phyloP scores from a whole-genome alignment of 805 yeast genomes.

The Saccharomycopsis sp. region DNA sequence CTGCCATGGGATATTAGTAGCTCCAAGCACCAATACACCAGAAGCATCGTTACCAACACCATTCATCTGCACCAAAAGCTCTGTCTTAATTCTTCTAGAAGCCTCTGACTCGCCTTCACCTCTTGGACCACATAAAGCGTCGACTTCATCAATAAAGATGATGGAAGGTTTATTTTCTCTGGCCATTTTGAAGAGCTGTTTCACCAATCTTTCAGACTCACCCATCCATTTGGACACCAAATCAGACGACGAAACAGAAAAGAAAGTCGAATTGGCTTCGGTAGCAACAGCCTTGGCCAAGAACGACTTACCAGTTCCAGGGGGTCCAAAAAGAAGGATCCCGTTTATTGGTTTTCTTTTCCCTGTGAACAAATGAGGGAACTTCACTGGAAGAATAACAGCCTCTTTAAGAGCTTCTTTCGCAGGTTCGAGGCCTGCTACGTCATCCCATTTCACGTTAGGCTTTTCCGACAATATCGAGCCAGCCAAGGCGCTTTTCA shows the following conservation, averaged over 20 bases:
- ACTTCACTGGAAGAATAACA: conserved; percentile 90
- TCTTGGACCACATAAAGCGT: conserved; percentile 95
- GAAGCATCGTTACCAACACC: conserved; percentile 94
- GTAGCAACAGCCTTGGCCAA: conserved; percentile 98
- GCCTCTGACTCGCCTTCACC: conserved; percentile 99
- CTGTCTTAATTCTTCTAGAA: conserved; percentile 91
- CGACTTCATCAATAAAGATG: conserved; percentile 96
- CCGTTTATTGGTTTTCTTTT: conserved; percentile 92
- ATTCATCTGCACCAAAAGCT: conserved; percentile 94
- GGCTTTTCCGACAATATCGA: conserved; percentile 91
- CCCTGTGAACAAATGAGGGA: conserved; percentile 93
- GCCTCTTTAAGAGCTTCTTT: conserved; percentile 97
- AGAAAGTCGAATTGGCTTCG: conserved; percentile 94
- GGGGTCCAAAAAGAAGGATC: conserved; percentile 82
- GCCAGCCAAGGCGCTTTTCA: conserved; percentile 85
- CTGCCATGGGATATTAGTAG: conserved; percentile 99
- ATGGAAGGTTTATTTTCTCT: conserved; percentile 93
- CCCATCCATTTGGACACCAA: conserved; percentile 99
- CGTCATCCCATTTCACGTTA: conserved; percentile 88
- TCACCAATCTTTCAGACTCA: conserved; percentile 92
- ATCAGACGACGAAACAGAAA: conserved; percentile 93
- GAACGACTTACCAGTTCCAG: conserved; percentile 97
- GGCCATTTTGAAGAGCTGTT: conserved; percentile 92
- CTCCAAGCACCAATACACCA: conserved; percentile 93
- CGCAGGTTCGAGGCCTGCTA: conserved; percentile 93